Percentiles rank a stretch among this genome's conserved stretches.
phyloP scores from a whole-genome alignment of 352 stramenopile genomes.

The Pilasporangium apinafurcum region DNA sequence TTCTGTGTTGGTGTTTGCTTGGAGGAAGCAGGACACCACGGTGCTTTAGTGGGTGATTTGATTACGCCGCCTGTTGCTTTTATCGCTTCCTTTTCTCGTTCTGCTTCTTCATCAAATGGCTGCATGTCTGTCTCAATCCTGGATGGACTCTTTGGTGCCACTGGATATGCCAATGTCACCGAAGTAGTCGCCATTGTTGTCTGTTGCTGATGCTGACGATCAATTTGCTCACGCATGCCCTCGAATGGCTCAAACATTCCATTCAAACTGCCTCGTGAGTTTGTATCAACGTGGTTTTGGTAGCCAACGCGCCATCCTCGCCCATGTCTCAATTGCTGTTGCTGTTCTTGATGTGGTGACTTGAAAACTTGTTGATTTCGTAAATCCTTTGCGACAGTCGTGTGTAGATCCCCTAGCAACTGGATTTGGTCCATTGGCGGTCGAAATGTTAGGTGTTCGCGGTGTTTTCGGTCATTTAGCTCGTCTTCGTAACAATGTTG shows the following conservation, averaged over 20 bases:
- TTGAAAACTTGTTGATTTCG: constrained; percentile 6
- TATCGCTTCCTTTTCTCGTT: constrained; percentile 10
- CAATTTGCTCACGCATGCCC: constrained; percentile 17
- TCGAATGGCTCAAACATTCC: constrained; percentile 49
- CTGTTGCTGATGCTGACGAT: constrained; percentile 3
- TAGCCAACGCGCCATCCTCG: constrained; percentile 41
- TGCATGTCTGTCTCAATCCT: constrained; percentile 2
- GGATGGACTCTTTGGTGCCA: constrained; percentile 6
- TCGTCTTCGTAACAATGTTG: constrained; percentile 29
- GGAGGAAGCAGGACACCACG: constrained; percentile 41
- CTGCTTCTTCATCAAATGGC: constrained; percentile 15
- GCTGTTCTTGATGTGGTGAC: not conserved
- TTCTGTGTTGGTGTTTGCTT: constrained; percentile 10
- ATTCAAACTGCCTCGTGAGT: constrained; percentile 13
- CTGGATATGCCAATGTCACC: constrained; percentile 18
- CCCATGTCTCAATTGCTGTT: constrained; percentile 2
- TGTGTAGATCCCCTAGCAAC: constrained; percentile 30
- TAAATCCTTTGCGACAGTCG: constrained; percentile 36
- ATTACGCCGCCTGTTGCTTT: constrained; percentile 3
- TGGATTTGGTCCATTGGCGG: constrained; percentile 46
- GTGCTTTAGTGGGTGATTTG: constrained; percentile 4
- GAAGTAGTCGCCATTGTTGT: constrained; percentile 11
- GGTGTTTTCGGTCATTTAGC: constrained; percentile 46
- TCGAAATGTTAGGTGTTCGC: constrained; percentile 28
- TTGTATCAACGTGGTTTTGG: constrained; percentile 22